Percentiles rank a stretch among this genome's conserved stretches.
Evolutionary conservation across 1,284 basidiomycete species (phyloP).

Genomic region (Acaromyces ingoldii): DNA sequence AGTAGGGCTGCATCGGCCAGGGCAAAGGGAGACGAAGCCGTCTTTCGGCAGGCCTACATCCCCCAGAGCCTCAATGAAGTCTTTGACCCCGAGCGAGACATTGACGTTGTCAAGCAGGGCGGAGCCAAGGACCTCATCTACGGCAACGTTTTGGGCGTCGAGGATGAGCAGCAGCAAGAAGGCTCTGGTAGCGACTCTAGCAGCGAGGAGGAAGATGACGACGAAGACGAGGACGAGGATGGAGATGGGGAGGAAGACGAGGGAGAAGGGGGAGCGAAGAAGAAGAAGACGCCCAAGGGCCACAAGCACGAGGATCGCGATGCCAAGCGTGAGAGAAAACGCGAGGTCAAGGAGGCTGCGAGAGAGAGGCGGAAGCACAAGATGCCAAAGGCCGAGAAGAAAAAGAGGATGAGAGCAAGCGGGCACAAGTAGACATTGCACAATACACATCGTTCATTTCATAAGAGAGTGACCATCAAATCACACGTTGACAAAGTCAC

Average conservation of each 20-base stretch:
- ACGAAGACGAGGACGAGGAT: conserved; percentile 14
- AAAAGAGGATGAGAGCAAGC: not conserved
- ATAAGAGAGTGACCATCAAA: not conserved
- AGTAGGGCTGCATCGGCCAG: no score
- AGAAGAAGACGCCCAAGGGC: conserved; percentile 11
- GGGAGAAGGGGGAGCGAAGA: not conserved
- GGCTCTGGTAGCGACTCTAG: not conserved
- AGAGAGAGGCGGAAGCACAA: conserved; percentile 46
- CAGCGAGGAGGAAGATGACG: conserved; percentile 2
- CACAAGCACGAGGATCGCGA: conserved; percentile 23
- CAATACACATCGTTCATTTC: not conserved
- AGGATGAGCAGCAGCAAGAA: not conserved
- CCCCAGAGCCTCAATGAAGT: conserved; percentile 47
- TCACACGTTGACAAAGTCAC: conserved; percentile 20
- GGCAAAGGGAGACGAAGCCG: conserved; percentile 30
- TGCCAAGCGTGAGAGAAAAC: conserved; percentile 20
- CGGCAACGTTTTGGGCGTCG: conserved; percentile 21
- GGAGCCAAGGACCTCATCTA: conserved; percentile 21
- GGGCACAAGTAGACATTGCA: not conserved
- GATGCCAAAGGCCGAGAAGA: conserved; percentile 37
- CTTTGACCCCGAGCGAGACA: conserved; percentile 45
- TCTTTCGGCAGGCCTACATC: conserved; percentile 44
- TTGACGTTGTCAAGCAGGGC: conserved; percentile 19
- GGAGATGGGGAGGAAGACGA: conserved; percentile 1
- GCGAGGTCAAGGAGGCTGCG: conserved; percentile 23